Base-by-base conservation (phyloP, 1,139 yeast species). In the Eremothecium sinecaudum region DNA sequence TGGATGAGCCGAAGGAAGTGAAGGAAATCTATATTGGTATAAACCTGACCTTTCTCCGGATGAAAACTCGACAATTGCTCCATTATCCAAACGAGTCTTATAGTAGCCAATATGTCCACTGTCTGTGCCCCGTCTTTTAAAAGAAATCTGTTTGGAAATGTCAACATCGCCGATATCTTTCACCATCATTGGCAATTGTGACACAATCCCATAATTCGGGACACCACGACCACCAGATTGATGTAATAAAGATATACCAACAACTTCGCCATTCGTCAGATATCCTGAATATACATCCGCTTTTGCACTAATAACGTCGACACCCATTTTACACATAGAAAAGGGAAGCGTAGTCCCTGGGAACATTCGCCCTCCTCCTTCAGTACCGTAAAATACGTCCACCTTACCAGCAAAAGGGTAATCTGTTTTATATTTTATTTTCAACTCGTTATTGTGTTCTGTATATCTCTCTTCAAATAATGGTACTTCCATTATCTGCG, bases 151-250 rank as follows among this genome's bases (percentile, higher is more conserved):
- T 3, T 14, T 16, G 2, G 41, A 18, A n/a, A 41, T 35, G 39
- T 55, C 51, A 21, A 55, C 41, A 3, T 42, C 42, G 4, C 47
- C 52, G 2, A 45, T 31, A 20, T 47, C 49, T 7, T 18, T 19
- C 6, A 28, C 33, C 30, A 30, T 26, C 30, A 25, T 24, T 3
- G 64, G 63, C 12, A 61, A 40, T 40, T 60, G 64, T 2, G 61
- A 41, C 6, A 58, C 61, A 4, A 58, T 56, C 5, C 64, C 64
- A 36, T 59, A 60, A 32, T 58, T 54, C 3, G 63, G 64, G 2
- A 64, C 59, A 7, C 67, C 67, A 11, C 67, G 67, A 4, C 65
- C 62, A 2, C 68, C 67, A 19, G 61, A 53, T 32, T 61, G 66
- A 39, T 63, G 67, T 59, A 63, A 55, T 62, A 62, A 56, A 3